Percentiles rank a stretch among this genome's conserved stretches.
These are phyloP conservation scores for Alternaria dauci DNA, from an alignment of 2,329 filamentous ascomycete species.

Conservation along the genomic window DNA sequence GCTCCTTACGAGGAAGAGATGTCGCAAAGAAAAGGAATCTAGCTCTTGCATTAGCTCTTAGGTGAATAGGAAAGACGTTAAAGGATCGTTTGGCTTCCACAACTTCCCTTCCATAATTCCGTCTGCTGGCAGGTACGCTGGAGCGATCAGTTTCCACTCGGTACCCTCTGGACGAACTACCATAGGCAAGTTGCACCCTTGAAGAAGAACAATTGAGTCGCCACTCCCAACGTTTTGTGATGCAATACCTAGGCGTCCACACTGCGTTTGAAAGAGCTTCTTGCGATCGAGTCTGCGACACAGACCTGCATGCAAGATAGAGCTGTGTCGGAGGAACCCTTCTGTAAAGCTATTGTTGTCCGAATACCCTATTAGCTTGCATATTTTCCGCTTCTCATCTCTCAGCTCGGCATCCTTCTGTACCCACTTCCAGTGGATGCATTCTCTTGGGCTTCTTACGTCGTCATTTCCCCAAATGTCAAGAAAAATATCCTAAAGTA, in stretches of 20 bases:
- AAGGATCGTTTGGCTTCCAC: not conserved
- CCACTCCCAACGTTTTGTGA: not conserved
- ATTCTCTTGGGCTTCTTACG: accelerated
- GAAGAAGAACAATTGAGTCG: not conserved
- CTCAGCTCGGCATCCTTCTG: too few relatives aligned
- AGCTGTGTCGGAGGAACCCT: accelerated
- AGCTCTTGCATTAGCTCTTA: too few relatives aligned
- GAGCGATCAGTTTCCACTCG: accelerated
- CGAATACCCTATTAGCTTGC: too few relatives aligned
- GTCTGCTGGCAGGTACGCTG: not conserved
- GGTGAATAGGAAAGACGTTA: too few relatives aligned
- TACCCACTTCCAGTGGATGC: accelerated
- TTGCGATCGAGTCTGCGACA: not conserved
- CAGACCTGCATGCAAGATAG: accelerated
- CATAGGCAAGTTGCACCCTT: not conserved
- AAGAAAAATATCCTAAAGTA: too few relatives aligned
- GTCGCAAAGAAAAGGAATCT: too few relatives aligned
- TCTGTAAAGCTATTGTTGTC: accelerated
- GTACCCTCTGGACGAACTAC: accelerated
- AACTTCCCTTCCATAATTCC: not conserved
- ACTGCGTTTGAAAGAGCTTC: not conserved
- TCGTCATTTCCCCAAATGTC: accelerated
- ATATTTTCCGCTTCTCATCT: accelerated
- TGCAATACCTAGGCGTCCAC: not conserved
- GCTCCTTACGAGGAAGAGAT: too few relatives aligned